A percentile compares a stretch with the other conserved stretches of the same genome.
These are phyloP conservation scores for Beauveria pseudobassiana DNA, from an alignment of 2,329 filamentous ascomycete species.

Conservation along the genomic window DNA sequence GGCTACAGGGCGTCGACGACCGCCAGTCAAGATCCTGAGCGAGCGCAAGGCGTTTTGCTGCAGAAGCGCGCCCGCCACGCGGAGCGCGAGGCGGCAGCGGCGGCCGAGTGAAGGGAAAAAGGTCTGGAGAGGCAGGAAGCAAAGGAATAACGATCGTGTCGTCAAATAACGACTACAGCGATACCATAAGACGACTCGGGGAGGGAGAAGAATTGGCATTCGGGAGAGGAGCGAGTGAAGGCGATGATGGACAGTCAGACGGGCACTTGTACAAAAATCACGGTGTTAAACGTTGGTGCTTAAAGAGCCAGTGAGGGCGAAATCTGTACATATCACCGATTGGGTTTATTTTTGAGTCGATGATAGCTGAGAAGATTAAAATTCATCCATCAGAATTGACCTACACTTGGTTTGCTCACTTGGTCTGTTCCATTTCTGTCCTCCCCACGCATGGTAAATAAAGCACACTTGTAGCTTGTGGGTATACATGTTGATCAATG, in stretches of 20 bases:
- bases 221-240: not conserved
- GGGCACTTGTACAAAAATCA: constrained; percentile 3
- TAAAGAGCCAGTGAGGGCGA: not conserved
- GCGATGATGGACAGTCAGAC: not conserved
- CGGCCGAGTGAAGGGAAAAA: constrained; percentile 11
- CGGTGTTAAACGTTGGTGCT: not conserved
- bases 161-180: not conserved
- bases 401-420: not conserved
- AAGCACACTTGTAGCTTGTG: not conserved
- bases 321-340: constrained; percentile 9
- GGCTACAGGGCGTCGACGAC: constrained; percentile 84
- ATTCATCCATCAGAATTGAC: not conserved
- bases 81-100: constrained; percentile 24
- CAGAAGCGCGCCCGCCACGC: constrained; percentile 77
- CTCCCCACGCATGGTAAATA: not conserved
- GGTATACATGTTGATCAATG: constrained; percentile 7
- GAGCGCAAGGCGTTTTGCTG: constrained; percentile 75
- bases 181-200: not conserved
- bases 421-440: too few relatives aligned
- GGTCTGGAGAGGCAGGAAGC: not conserved
- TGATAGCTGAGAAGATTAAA: not conserved
- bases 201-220: not conserved
- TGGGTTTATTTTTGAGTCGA: not conserved
- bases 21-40: constrained; percentile 66
- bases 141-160: constrained; percentile 3